Percentiles rank a stretch among this genome's conserved stretches.
phyloP scores from a whole-genome alignment of 1,284 basidiomycete species.

The Ceratobasidium theobromae region DNA sequence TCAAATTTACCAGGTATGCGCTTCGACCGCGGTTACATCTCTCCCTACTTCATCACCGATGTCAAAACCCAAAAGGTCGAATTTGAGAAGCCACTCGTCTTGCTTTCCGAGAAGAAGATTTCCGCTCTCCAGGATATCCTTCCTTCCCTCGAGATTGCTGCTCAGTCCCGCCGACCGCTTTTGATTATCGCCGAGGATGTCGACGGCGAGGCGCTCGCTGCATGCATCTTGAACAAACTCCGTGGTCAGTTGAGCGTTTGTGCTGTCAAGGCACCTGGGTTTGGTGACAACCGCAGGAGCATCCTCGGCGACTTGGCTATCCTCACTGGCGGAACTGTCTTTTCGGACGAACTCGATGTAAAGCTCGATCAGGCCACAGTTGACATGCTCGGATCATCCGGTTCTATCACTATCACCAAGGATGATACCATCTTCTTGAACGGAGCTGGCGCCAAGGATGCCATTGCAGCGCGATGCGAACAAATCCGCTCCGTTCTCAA shows the following conservation, averaged over 20 bases:
- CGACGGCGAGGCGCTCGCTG: constrained; percentile 96
- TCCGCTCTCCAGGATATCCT: constrained; percentile 93
- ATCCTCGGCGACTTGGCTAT: constrained; percentile 97
- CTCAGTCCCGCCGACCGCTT: constrained; percentile 87
- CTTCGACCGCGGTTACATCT: constrained; percentile 98
- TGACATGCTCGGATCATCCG: constrained; percentile 90
- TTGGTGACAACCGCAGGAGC: constrained; percentile 98
- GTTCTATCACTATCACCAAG: constrained; percentile 94
- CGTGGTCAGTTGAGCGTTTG: constrained; percentile 92
- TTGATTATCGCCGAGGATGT: constrained; percentile 97
- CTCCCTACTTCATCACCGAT: constrained; percentile 98
- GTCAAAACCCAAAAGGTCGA: constrained; percentile 97
- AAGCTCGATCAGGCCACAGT: constrained; percentile 91
- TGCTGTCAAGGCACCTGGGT: constrained; percentile 96
- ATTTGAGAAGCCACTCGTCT: constrained; percentile 93
- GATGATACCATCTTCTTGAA: constrained; percentile 98
- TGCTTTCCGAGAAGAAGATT: constrained; percentile 98
- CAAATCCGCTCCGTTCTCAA: constrained; percentile 86
- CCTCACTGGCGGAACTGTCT: constrained; percentile 95
- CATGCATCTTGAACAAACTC: constrained; percentile 98
- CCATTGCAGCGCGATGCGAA: constrained; percentile 88
- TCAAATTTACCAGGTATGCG: constrained; percentile 66
- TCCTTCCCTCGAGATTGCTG: constrained; percentile 90
- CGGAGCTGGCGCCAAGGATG: constrained; percentile 84
- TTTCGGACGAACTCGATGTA: constrained; percentile 97